Percentiles rank a stretch among this genome's conserved stretches.
These are phyloP conservation scores for Fonsecaea pedrosoi DNA, from an alignment of 2,329 filamentous ascomycete species.

Conservation along the genomic window DNA sequence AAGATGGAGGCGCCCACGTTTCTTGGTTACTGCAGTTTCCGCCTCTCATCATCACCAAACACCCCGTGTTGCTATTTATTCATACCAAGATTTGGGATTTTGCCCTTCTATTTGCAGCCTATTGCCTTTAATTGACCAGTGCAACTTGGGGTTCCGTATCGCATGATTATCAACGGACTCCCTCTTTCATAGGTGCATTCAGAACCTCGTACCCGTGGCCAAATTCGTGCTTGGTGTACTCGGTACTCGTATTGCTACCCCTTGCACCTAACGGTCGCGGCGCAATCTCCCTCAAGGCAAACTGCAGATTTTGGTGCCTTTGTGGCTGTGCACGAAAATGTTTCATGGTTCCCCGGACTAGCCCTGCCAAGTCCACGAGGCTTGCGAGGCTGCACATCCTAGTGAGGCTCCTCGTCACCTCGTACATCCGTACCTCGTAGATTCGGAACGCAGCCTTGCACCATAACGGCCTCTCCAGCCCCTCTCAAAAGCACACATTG, in stretches of 20 bases:
- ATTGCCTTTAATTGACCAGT: background rate
- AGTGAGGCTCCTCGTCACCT: background rate
- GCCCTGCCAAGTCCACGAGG: conserved; percentile 9
- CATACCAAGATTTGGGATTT: conserved; percentile 9
- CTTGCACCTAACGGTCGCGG: background rate
- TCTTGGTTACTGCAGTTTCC: conserved; percentile 4
- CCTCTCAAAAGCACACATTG: background rate
- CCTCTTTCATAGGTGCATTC: background rate
- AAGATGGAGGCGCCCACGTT: conserved; percentile 8
- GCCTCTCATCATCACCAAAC: background rate
- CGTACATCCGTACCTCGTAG: background rate
- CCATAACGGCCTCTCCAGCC: background rate
- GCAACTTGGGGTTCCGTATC: background rate
- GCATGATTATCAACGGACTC: background rate
- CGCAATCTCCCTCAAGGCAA: conserved; percentile 13
- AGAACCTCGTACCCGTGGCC: background rate
- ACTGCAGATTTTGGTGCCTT: conserved; percentile 4
- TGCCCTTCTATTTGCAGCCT: conserved; percentile 14
- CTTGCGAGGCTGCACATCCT: conserved; percentile 4
- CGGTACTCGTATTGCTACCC: background rate
- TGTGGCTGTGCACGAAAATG: conserved; percentile 19
- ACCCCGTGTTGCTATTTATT: conserved; percentile 20
- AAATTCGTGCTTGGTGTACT: background rate
- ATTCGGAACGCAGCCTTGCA: background rate
- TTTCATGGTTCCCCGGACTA: conserved; percentile 15